phyloP scores from a whole-genome alignment of 805 yeast genomes.

The Saccharomycopsis amapae region DNA sequence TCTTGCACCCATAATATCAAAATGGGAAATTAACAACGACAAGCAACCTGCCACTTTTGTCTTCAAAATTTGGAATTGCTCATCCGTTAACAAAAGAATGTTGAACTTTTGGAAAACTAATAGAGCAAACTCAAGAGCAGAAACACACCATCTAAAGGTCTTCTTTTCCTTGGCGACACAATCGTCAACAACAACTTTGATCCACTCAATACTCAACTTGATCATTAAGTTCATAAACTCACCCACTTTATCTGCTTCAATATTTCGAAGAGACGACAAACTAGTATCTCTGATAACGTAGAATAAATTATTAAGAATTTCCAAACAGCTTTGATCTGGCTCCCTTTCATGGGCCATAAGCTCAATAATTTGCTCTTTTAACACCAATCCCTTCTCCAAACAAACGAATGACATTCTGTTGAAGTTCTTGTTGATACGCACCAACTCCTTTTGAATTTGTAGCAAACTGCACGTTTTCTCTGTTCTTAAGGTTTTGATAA shows the following conservation, averaged over 20 bases:
- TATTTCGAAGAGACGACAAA: conserved; percentile 8
- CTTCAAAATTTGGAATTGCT: conserved; percentile 64
- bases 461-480: conserved; percentile 17
- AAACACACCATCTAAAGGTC: conserved; percentile 93
- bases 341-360: not conserved
- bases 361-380: conserved; percentile 11
- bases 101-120: conserved; percentile 87
- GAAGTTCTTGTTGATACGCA: conserved; percentile 11
- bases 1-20: conserved; percentile 97
- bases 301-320: conserved; percentile 17
- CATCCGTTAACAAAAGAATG: conserved; percentile 70
- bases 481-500: conserved; percentile 6
- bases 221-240: conserved; percentile 37
- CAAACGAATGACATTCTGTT: conserved; percentile 15
- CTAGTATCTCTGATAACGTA: conserved; percentile 17
- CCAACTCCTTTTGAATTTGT: conserved; percentile 17
- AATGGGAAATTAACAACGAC: conserved; percentile 88
- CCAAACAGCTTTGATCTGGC: conserved; percentile 5
- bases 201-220: conserved; percentile 80
- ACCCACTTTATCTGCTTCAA: conserved; percentile 10
- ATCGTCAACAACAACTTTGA: conserved; percentile 86
- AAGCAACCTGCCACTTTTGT: conserved; percentile 89
- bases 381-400: conserved; percentile 13
- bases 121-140: conserved; percentile 94
- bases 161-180: conserved; percentile 87